Evolutionary conservation across 2,329 filamentous ascomycete species (phyloP).

Genomic region (Amauroascus verrucosus): DNA sequence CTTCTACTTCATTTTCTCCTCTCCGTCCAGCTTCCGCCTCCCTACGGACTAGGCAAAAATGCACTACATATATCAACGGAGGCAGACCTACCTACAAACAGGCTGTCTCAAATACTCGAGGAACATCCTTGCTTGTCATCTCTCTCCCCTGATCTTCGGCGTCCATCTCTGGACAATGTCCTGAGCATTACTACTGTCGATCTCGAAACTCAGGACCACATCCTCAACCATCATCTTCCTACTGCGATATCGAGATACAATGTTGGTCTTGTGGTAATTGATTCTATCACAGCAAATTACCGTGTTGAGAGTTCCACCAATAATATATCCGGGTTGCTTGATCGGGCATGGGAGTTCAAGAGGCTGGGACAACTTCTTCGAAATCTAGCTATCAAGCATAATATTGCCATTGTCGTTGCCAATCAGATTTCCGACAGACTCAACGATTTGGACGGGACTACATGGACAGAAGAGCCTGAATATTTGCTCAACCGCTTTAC

Average conservation of each 20-base stretch:
- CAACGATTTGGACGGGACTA: constrained; percentile 23
- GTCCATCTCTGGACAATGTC: constrained; percentile 63
- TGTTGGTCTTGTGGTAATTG: constrained; percentile 72
- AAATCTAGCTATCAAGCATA: constrained; percentile 60
- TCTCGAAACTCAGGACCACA: constrained; percentile 90
- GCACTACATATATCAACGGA: constrained; percentile 93
- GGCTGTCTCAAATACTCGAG: constrained; percentile 67
- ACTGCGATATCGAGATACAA: constrained; percentile 66
- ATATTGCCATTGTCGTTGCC: constrained; percentile 77
- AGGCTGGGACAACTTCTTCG: constrained; percentile 64
- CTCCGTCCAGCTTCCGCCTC: constrained; percentile 67
- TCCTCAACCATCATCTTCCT: constrained; percentile 83
- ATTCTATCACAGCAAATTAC: constrained; percentile 92
- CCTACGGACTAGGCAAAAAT: constrained; percentile 58
- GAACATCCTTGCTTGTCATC: constrained; percentile 51
- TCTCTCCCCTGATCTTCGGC: constrained; percentile 30
- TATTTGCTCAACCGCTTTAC: background rate
- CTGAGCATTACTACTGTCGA: constrained; percentile 76
- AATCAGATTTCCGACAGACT: constrained; percentile 96
- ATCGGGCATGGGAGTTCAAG: constrained; percentile 64
- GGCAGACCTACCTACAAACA: constrained; percentile 67
- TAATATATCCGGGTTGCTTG: constrained; percentile 51
- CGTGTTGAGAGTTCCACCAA: constrained; percentile 59
- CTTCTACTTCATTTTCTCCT: constrained; percentile 77
- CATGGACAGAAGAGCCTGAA: constrained; percentile 14